Evolutionary conservation across 2,329 filamentous ascomycete species (phyloP).

Genomic region (Seiridium cupressi): DNA sequence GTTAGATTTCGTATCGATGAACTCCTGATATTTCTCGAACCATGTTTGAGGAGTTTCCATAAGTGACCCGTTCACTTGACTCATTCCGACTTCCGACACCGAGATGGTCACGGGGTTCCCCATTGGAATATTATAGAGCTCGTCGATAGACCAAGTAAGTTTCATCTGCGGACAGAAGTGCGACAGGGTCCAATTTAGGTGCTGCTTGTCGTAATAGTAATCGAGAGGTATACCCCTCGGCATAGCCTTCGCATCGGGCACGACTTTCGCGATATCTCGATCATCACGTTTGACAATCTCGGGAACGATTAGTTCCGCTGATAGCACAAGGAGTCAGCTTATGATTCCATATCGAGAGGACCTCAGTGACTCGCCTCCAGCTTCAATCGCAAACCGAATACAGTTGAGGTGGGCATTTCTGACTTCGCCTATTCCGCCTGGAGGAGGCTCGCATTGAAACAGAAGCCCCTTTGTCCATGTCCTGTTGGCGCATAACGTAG

Average conservation of each 20-base stretch:
- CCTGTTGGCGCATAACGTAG: constrained; percentile 32
- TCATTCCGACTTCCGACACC: constrained; percentile 17
- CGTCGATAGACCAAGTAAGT: constrained; percentile 31
- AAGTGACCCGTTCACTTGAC: constrained; percentile 21
- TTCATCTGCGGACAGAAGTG: constrained; percentile 34
- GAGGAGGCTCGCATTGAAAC: constrained; percentile 39
- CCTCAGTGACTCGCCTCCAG: constrained; percentile 34
- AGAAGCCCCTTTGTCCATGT: constrained; percentile 39
- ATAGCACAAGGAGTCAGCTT: not conserved
- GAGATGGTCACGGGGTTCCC: constrained; percentile 20
- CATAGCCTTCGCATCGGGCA: constrained; percentile 20
- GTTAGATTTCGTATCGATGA: constrained; percentile 24
- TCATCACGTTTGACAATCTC: constrained; percentile 30
- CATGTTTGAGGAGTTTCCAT: constrained; percentile 19
- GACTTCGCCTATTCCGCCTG: constrained; percentile 41
- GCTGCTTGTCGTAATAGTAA: constrained; percentile 32
- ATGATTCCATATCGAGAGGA: not conserved
- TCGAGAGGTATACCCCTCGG: constrained; percentile 27
- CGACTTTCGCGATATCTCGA: constrained; percentile 23
- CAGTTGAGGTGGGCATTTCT: constrained; percentile 44
- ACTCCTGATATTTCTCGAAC: constrained; percentile 19
- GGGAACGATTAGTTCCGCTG: constrained; percentile 37
- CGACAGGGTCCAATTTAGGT: constrained; percentile 27
- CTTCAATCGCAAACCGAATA: constrained; percentile 44
- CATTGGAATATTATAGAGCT: constrained; percentile 30